Percentiles rank a stretch among this genome's conserved stretches.
phyloP scores from a whole-genome alignment of 768 basidiomycete genomes.

The Macrolepiota dolichaula region DNA sequence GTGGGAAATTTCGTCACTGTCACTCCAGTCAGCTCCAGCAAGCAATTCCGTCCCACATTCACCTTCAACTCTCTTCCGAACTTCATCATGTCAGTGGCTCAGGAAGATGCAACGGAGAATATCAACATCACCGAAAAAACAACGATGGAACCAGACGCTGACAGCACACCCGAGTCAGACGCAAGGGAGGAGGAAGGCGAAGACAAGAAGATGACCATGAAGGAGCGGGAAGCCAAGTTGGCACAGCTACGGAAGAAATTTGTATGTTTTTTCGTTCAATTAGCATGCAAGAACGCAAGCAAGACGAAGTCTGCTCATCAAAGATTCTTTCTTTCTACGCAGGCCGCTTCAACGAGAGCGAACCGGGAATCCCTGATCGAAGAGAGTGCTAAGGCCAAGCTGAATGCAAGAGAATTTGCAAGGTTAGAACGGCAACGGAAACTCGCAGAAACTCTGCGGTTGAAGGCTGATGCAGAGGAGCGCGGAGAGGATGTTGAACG shows the following conservation, averaged over 20 bases:
- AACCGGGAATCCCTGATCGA: conserved; percentile 86
- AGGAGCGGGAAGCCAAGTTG: conserved; percentile 75
- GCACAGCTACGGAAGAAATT: conserved; percentile 74
- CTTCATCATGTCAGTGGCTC: background rate
- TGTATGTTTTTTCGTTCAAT: conserved; percentile 44
- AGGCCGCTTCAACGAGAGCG: conserved; percentile 76
- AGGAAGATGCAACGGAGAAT: background rate
- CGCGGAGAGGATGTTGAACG: conserved; percentile 90
- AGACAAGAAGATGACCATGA: conserved; percentile 45
- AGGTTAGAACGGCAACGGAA: conserved; percentile 88
- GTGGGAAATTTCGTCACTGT: conserved; percentile 1
- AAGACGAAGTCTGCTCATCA: conserved; percentile 8
- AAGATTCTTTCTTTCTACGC: background rate
- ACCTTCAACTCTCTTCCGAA: background rate
- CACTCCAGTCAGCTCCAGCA: background rate
- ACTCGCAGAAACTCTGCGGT: conserved; percentile 80
- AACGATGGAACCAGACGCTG: background rate
- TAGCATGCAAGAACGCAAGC: background rate
- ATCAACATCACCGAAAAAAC: conserved; percentile 30
- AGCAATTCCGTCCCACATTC: background rate
- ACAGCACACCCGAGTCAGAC: conserved; percentile 14
- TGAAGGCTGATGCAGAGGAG: conserved; percentile 87
- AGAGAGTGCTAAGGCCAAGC: conserved; percentile 76
- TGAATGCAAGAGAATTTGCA: conserved; percentile 74
- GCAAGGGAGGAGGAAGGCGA: conserved; percentile 21